A percentile compares a stretch with the other conserved stretches of the same genome.
phyloP scores from a whole-genome alignment of 2,329 filamentous ascomycete species.

The Trichoderma brevicompactum region DNA sequence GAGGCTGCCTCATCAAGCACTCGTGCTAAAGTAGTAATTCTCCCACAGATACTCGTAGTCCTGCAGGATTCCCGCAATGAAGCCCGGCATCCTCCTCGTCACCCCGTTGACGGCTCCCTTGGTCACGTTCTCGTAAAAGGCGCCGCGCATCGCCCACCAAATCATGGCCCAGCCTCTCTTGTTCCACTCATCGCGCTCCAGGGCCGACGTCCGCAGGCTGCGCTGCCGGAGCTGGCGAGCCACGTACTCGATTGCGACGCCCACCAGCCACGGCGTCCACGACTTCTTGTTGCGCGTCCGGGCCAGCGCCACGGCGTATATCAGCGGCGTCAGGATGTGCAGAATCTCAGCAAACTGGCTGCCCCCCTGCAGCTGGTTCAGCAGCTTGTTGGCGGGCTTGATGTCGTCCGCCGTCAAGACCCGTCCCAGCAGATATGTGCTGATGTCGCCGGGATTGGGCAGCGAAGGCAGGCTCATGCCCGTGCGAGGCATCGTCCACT shows the following conservation, averaged over 20 bases:
- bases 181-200: slow-evolving; percentile 88
- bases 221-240: slow-evolving; percentile 81
- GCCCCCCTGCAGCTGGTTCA: slow-evolving; percentile 78
- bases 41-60: slow-evolving; percentile 99
- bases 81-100: slow-evolving; percentile 74
- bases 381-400: slow-evolving; percentile 82
- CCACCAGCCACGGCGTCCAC: slow-evolving; percentile 92
- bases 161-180: slow-evolving; percentile 87
- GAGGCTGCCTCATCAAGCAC: slow-evolving; percentile 39
- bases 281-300: slow-evolving; percentile 72
- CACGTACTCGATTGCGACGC: slow-evolving; percentile 81
- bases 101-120: slow-evolving; percentile 74
- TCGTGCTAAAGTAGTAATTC: slow-evolving; percentile 87
- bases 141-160: slow-evolving; percentile 97
- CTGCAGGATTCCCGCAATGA: slow-evolving; percentile 84
- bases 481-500: slow-evolving; percentile 94
- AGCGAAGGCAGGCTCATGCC: slow-evolving; percentile 82
- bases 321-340: slow-evolving; percentile 85
- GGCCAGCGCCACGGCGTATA: slow-evolving; percentile 83
- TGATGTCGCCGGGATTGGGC: slow-evolving; percentile 80
- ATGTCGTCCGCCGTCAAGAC: slow-evolving; percentile 96
- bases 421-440: slow-evolving; percentile 82
- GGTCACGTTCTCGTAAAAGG: slow-evolving; percentile 92
- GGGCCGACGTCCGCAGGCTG: slow-evolving; percentile 77
- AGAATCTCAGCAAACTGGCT: slow-evolving; percentile 83